Evolutionary conservation across 495 filamentous ascomycete genomes (phyloP).

Genomic region (Oidiodendron maius): DNA sequence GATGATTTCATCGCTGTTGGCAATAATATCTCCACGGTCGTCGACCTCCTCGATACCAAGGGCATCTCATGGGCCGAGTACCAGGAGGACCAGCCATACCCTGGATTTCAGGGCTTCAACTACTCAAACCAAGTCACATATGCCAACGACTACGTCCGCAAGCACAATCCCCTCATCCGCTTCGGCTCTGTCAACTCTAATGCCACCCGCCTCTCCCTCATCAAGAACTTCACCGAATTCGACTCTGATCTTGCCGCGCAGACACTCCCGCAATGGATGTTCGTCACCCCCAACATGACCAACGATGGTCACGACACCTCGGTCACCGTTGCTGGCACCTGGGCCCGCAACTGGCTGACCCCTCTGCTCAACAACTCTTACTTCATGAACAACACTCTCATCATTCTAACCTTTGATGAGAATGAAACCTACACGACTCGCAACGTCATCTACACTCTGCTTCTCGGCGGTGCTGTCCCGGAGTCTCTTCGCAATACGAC

Average conservation of each 20-base stretch:
- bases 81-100: constrained; percentile 62
- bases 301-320: constrained; percentile 56
- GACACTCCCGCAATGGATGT: constrained; percentile 62
- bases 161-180: constrained; percentile 62
- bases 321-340: constrained; percentile 52
- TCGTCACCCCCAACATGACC: constrained; percentile 71
- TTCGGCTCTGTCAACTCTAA: constrained; percentile 54
- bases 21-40: constrained; percentile 59
- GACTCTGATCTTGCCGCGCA: constrained; percentile 47
- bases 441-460: constrained; percentile 53
- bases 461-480: constrained; percentile 60
- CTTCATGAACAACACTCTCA: constrained; percentile 62
- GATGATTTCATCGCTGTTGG: constrained; percentile 53
- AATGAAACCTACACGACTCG: constrained; percentile 45
- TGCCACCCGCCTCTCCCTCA: constrained; percentile 47
- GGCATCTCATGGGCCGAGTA: constrained; percentile 65
- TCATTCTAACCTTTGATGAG: constrained; percentile 67
- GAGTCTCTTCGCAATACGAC: constrained; percentile 49
- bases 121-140: constrained; percentile 46
- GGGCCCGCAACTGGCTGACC: constrained; percentile 52
- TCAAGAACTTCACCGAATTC: constrained; percentile 63
- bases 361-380: constrained; percentile 56
- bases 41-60: constrained; percentile 64
- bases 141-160: constrained; percentile 63
- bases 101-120: constrained; percentile 57